phyloP scores from a whole-genome alignment of 352 stramenopile genomes.

The Pythium sukuiense region DNA sequence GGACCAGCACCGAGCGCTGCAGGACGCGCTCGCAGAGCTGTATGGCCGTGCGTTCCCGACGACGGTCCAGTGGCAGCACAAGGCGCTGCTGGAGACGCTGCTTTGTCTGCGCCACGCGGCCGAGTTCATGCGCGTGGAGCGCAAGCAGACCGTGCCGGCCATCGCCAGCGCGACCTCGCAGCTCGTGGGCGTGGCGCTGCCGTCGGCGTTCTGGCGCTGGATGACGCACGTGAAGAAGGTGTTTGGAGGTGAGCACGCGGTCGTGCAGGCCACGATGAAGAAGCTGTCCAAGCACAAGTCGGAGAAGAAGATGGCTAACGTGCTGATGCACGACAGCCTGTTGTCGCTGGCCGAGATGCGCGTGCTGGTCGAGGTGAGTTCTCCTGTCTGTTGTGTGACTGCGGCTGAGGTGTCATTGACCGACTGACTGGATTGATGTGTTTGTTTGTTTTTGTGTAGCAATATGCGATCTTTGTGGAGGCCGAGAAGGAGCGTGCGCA shows the following conservation, averaged over 20 bases:
- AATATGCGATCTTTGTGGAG: constrained; percentile 43
- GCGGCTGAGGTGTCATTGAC: neutral
- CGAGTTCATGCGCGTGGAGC: constrained; percentile 59
- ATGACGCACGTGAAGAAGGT: constrained; percentile 43
- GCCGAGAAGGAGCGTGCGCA: constrained; percentile 26
- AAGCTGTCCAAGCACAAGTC: constrained; percentile 34
- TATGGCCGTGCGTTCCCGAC: constrained; percentile 53
- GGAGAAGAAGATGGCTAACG: constrained; percentile 39
- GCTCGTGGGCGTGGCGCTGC: constrained; percentile 45
- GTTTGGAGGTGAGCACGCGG: constrained; percentile 20
- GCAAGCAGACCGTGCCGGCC: constrained; percentile 39
- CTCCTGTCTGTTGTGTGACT: neutral
- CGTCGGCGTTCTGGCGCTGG: constrained; percentile 48
- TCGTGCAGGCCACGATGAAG: constrained; percentile 31
- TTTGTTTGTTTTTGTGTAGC: constrained; percentile 32
- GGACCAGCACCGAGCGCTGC: constrained; percentile 35
- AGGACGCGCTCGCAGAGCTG: constrained; percentile 48
- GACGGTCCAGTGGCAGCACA: constrained; percentile 24
- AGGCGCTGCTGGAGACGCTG: constrained; percentile 28
- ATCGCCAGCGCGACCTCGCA: constrained; percentile 48
- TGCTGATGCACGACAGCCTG: constrained; percentile 46
- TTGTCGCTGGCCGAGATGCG: constrained; percentile 43
- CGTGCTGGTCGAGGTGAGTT: constrained; percentile 45
- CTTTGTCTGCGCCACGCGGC: constrained; percentile 54
- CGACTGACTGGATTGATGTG: constrained; percentile 1